Conservation (phyloP, 495 filamentous ascomycete species). For the Aspergillus nidulans region DNA sequence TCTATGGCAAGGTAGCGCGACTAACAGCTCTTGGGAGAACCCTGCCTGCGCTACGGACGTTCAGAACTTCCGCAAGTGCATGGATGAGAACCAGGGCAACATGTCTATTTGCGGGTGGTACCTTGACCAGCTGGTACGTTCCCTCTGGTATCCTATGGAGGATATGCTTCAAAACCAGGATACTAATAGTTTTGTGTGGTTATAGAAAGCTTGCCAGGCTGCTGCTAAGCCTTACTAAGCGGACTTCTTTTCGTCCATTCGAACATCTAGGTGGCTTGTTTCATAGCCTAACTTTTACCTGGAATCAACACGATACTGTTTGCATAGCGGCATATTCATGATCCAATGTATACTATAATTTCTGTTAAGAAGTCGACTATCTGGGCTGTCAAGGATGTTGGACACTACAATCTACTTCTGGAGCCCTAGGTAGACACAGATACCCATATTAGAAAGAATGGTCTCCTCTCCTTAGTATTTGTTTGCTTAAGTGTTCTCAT, state of each 20-base stretch:
- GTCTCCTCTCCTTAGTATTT: constrained; percentile 16
- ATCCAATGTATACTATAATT: constrained; percentile 14
- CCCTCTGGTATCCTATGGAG: not conserved
- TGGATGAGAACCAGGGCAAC: constrained; percentile 89
- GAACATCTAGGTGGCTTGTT: constrained; percentile 3
- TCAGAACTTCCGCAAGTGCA: constrained; percentile 83
- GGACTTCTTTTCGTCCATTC: constrained; percentile 3
- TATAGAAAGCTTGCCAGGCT: constrained; percentile 85
- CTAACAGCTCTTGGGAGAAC: constrained; percentile 39
- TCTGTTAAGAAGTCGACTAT: not conserved
- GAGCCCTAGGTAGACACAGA: constrained; percentile 3
- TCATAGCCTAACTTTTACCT: not conserved
- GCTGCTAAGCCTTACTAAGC: constrained; percentile 81
- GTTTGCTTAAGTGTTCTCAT: constrained; percentile 2
- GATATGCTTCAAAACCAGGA: constrained; percentile 31
- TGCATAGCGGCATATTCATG: constrained; percentile 21
- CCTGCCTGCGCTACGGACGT: constrained; percentile 73
- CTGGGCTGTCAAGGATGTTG: not conserved
- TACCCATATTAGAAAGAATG: constrained; percentile 13
- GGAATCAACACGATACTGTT: constrained; percentile 13
- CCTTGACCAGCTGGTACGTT: constrained; percentile 77
- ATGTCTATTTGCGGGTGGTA: constrained; percentile 98
- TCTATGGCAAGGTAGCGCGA: constrained; percentile 53
- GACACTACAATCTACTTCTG: not conserved
- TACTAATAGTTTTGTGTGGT: constrained; percentile 7